Percentiles rank a stretch among this genome's conserved stretches.
Evolutionary conservation across 2,329 filamentous ascomycete genomes (phyloP).

Genomic region (Microcera coccophila): DNA sequence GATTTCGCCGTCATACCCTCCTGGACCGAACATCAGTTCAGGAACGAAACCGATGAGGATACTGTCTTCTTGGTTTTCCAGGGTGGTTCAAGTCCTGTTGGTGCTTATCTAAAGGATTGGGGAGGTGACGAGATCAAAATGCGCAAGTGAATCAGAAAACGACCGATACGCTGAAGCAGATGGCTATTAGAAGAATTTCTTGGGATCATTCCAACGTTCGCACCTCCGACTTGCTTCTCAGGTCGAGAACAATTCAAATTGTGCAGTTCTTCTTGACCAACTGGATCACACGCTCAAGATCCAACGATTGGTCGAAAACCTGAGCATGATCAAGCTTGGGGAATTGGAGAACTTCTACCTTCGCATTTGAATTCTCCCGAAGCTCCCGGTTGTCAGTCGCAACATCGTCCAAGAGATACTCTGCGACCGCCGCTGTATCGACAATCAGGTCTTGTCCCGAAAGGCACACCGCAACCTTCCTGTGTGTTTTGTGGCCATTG

Average conservation of each 20-base stretch:
- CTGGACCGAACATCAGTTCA: slow-evolving; percentile 66
- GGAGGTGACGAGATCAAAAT: slow-evolving; percentile 43
- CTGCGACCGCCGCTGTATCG: slow-evolving; percentile 53
- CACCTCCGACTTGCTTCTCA: too few species aligned
- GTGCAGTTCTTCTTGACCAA: slow-evolving; percentile 28
- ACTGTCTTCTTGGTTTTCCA: slow-evolving; percentile 64
- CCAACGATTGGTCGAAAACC: slow-evolving; percentile 45
- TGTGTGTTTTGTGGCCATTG: slow-evolving; percentile 18
- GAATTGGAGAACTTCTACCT: slow-evolving; percentile 58
- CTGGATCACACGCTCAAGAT: slow-evolving; percentile 28
- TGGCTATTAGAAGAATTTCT: too few species aligned
- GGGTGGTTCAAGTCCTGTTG: slow-evolving; percentile 56
- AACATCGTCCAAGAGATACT: slow-evolving; percentile 45
- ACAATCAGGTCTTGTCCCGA: slow-evolving; percentile 62
- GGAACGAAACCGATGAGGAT: slow-evolving; percentile 60
- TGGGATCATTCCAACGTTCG: too few species aligned
- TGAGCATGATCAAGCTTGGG: slow-evolving; percentile 61
- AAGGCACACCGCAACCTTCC: slow-evolving; percentile 54
- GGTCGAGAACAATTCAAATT: slow-evolving; percentile 6
- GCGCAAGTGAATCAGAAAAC: slow-evolving; percentile 16
- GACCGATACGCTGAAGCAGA: too few species aligned
- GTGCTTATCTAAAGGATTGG: slow-evolving; percentile 62
- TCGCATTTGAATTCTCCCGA: slow-evolving; percentile 15
- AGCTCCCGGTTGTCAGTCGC: slow-evolving; percentile 5
- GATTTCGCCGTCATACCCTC: slow-evolving; percentile 69